Base-by-base conservation (phyloP, 1,139 yeast species). In the Zygosaccharomyces pseudobailii region DNA sequence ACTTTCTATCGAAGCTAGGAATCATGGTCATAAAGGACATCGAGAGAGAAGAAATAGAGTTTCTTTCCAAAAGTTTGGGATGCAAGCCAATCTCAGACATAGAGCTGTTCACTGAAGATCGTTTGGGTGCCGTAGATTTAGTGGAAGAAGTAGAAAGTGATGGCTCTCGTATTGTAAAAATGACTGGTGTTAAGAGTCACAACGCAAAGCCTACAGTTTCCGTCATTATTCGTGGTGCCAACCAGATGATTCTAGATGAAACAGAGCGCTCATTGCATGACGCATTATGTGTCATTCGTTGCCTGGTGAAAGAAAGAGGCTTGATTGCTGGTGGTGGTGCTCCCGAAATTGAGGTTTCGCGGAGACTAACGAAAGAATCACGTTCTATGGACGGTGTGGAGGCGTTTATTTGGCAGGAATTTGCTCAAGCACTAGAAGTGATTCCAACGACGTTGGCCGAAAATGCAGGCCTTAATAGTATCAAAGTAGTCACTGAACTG, bases 301-400 rank as follows among this genome's bases (percentile, higher is more conserved):
- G 98, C 73, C 74, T 92, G 49, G 97, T 94, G 36, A 90, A 92
- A 68, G 92, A 89, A 69, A 86, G 81, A 65, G 97, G 96, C 2
- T 75, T 92, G 63, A 88, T 92, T 70, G 97, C 97, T 10, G 99
- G 99, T 60, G 98, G 99, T 56, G 98, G 98, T 58, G 97, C 98
- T 5, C 96, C 98, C 41, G 99, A 92, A 71, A 82, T 92, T 58
- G 98, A 92, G 72, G 85, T 90, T 13, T 84, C 97, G 5, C 81
- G 95, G 61, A 80, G 81, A 23, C 72, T 92, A 58, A 75, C 80
- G 68, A 83, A 81, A 61, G 97, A 90, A 69, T 77, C 96, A 20
- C 79, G 84, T 53, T 72, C 80, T 40, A 74, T 87, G 55, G 78
- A 88, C 20, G 98, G 99, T 41, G 89, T 90, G 6, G 97, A 92